These are phyloP conservation scores for Alliaria petiolata DNA, from an alignment of 345 rosid species.

Conservation along the genomic window DNA sequence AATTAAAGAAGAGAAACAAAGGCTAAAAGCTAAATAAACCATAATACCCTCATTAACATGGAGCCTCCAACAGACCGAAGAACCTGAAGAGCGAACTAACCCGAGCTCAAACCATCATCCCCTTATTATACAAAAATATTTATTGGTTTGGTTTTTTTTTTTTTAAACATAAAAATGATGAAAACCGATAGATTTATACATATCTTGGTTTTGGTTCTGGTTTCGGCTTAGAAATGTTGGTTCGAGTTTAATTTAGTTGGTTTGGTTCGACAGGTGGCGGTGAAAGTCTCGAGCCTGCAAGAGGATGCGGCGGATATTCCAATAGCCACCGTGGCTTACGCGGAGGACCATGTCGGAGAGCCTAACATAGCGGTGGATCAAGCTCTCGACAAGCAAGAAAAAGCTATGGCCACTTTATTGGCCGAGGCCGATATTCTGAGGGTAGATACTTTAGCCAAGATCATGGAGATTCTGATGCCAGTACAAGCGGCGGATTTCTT, in stretches of 20 bases:
- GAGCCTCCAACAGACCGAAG: too few relatives aligned
- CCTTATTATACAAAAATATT: too few relatives aligned
- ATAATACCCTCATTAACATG: too few relatives aligned
- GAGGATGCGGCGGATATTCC: slow-evolving; percentile 50
- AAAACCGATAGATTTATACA: not conserved
- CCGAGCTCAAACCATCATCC: too few relatives aligned
- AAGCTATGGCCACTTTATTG: slow-evolving; percentile 28
- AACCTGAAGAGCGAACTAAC: too few relatives aligned
- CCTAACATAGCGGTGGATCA: slow-evolving; percentile 21
- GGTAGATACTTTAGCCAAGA: slow-evolving; percentile 32
- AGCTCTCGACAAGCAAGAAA: slow-evolving; percentile 34
- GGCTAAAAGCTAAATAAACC: too few relatives aligned
- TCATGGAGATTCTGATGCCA: slow-evolving; percentile 25
- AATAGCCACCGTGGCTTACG: slow-evolving; percentile 26
- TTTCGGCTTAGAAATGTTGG: not conserved
- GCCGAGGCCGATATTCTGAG: slow-evolving; percentile 39
- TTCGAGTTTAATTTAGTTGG: not conserved
- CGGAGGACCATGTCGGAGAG: not conserved
- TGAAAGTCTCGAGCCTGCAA: slow-evolving; percentile 36
- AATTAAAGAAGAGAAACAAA: too few relatives aligned
- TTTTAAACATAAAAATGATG: not conserved
- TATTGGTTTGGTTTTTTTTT: not conserved
- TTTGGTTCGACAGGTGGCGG: slow-evolving; percentile 5
- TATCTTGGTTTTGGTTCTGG: too few relatives aligned
- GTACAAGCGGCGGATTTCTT: slow-evolving; percentile 38